Conservation (phyloP, 2,329 filamentous ascomycete genomes). For the Xylaria sp. region DNA sequence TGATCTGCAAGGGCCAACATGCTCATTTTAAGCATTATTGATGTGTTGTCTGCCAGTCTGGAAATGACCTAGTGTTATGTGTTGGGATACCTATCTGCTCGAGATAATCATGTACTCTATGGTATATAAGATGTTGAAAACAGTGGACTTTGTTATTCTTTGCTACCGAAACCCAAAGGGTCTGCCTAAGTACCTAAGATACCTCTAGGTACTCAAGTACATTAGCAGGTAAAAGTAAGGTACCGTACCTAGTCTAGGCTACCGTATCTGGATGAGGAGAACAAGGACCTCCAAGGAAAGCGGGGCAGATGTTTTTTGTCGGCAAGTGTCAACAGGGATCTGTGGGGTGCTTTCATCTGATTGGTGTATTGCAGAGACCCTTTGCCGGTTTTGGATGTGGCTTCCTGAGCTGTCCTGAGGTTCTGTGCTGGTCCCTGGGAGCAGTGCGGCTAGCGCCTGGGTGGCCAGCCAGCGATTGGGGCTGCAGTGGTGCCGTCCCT, state of each 20-base stretch:
- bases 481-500: conserved; percentile 19
- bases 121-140: neutral
- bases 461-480: conserved; percentile 3
- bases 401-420: conserved; percentile 26
- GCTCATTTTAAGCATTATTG: conserved; percentile 13
- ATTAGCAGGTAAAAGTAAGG: too few species aligned
- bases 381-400: conserved; percentile 32
- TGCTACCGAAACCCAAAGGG: too few species aligned
- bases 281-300: conserved; percentile 24
- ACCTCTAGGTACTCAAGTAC: neutral
- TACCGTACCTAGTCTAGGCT: conserved; percentile 7
- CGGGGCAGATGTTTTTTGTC: conserved; percentile 32
- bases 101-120: neutral
- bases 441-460: neutral
- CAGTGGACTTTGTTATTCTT: neutral
- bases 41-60: conserved; percentile 18
- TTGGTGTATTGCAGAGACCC: conserved; percentile 18
- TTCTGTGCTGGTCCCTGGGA: conserved; percentile 26
- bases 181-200: neutral
- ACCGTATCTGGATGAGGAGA: conserved; percentile 9
- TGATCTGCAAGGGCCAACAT: conserved; percentile 23
- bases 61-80: too few species aligned
- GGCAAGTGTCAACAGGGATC: conserved; percentile 35
- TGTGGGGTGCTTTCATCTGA: conserved; percentile 22
- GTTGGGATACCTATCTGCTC: too few species aligned